Percentiles rank a stretch among this genome's conserved stretches.
Evolutionary conservation across 352 stramenopile genomes (phyloP).

Genomic region (Phytophthora crassamura): DNA sequence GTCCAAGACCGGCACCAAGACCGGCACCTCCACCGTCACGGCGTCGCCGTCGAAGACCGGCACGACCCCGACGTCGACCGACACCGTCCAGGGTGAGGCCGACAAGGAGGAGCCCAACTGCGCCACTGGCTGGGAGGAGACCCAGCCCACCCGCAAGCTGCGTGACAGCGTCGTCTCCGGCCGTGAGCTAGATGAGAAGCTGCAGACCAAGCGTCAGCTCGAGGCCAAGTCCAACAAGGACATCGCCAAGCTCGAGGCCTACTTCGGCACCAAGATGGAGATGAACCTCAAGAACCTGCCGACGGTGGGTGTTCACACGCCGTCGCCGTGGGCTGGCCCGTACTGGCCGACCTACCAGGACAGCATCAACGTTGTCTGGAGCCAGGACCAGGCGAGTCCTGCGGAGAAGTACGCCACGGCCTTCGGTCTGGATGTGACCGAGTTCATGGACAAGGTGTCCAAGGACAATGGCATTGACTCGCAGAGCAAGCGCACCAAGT

Average conservation of each 20-base stretch:
- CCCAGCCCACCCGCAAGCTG: conserved; percentile 17
- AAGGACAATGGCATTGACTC: conserved; percentile 41
- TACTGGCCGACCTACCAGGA: conserved; percentile 68
- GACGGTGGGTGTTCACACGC: conserved; percentile 12
- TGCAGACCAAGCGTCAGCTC: conserved; percentile 11
- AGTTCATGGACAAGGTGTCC: conserved; percentile 50
- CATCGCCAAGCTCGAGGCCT: conserved; percentile 26
- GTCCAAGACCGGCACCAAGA: not conserved
- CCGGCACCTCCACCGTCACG: conserved; percentile 6
- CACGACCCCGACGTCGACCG: conserved; percentile 7
- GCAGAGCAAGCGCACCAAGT: conserved; percentile 25
- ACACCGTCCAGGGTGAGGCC: not conserved
- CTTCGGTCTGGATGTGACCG: conserved; percentile 43
- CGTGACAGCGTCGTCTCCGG: conserved; percentile 20
- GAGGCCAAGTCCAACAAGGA: conserved; percentile 26
- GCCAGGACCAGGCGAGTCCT: conserved; percentile 22
- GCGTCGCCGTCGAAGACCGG: conserved; percentile 8
- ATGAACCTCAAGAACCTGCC: conserved; percentile 20
- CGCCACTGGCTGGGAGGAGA: conserved; percentile 36
- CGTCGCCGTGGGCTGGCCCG: conserved; percentile 20
- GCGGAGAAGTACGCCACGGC: conserved; percentile 56
- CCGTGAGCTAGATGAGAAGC: conserved; percentile 5
- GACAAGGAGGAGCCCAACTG: conserved; percentile 27
- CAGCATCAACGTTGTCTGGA: conserved; percentile 59
- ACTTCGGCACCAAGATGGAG: conserved; percentile 22